Conservation (phyloP, 106 monocot genomes). For the Allium fistulosum region DNA sequence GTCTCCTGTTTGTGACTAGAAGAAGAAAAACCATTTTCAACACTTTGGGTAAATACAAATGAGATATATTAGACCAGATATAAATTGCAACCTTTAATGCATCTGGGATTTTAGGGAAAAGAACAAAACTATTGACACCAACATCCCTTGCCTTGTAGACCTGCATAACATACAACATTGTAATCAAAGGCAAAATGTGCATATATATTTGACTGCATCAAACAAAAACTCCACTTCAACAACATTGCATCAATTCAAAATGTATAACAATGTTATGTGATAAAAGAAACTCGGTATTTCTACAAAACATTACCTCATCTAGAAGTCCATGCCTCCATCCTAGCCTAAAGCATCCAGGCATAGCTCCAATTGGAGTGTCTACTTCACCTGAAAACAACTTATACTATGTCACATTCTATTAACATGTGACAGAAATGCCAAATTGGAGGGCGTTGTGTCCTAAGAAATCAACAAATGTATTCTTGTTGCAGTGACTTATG, state of each 20-base stretch:
- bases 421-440: not conserved
- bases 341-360: slow-evolving; percentile 95
- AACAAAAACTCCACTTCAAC: too few species aligned
- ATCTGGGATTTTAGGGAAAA: slow-evolving; percentile 98
- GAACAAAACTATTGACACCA: slow-evolving; percentile 89
- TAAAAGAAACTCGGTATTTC: not conserved
- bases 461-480: too few species aligned
- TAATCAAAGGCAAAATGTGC: too few species aligned
- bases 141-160: slow-evolving; percentile 93
- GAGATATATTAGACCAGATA: not conserved
- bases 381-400: slow-evolving; percentile 57
- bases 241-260: too few species aligned
- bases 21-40: slow-evolving; percentile 6
- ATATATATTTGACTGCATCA: too few species aligned
- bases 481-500: too few species aligned
- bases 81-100: slow-evolving; percentile 67
- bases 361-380: slow-evolving; percentile 91
- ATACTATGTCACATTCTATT: not conserved
- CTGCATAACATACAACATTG: slow-evolving; percentile 22
- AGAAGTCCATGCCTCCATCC: slow-evolving; percentile 97
- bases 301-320: slow-evolving; percentile 54
- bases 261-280: too few species aligned
- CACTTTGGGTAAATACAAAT: not conserved
- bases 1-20: slow-evolving; percentile 83
- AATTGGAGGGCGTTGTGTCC: not conserved